Evolutionary conservation across 2,329 filamentous ascomycete species (phyloP).

Genomic region (Alternaria incomplexa): DNA sequence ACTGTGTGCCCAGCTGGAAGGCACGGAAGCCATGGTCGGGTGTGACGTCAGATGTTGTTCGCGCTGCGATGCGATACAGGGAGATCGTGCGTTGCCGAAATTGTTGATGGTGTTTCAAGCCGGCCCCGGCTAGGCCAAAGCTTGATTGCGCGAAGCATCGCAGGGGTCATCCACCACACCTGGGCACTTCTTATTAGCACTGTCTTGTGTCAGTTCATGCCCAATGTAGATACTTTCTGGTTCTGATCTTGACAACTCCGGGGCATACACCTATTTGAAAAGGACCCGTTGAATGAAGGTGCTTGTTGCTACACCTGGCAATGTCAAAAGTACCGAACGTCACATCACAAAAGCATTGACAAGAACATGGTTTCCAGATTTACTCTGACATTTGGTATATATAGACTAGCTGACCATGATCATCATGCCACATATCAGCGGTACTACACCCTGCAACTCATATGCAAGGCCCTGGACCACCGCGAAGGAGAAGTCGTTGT

Average conservation of each 20-base stretch:
- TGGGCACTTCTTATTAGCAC: not conserved
- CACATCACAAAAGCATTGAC: not conserved
- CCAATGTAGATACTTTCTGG: not conserved
- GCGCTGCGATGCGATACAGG: not conserved
- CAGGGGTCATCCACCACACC: not conserved
- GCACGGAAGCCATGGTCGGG: conserved; percentile 6
- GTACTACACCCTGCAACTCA: conserved; percentile 12
- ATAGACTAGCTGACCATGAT: conserved; percentile 13
- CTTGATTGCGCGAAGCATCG: conserved; percentile 8
- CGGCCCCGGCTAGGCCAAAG: conserved; percentile 1
- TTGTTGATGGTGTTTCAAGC: not conserved
- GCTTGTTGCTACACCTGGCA: not conserved
- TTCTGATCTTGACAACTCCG: not conserved
- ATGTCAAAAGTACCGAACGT: not conserved
- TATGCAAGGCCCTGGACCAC: conserved; percentile 19
- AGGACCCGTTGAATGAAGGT: not conserved
- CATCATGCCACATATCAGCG: conserved; percentile 9
- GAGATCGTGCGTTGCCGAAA: not conserved
- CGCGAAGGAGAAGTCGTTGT: not conserved
- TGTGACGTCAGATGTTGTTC: conserved; percentile 12
- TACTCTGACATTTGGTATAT: not conserved
- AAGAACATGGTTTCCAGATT: not conserved
- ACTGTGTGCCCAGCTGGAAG: conserved; percentile 10
- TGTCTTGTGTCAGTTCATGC: not conserved
- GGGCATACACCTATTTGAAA: not conserved